Evolutionary conservation across 2,329 filamentous ascomycete genomes (phyloP), one percentile per base, ranked within the genome.

Genomic region (Conoideocrella luteorostrata): DNA sequence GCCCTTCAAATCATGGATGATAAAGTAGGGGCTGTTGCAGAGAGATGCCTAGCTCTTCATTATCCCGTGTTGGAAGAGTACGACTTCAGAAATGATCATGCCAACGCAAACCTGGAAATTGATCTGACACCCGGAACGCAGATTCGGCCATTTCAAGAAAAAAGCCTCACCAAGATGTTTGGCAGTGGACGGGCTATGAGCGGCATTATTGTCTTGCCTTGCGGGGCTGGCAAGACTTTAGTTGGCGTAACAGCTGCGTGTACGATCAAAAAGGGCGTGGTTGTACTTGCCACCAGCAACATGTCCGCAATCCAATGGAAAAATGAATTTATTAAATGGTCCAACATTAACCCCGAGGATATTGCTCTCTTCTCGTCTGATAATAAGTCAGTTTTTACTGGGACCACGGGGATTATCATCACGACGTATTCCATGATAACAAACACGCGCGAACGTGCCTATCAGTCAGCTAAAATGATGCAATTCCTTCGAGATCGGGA

Each of bases 371-470:
- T 98, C 64, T 95, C 93, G 0, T 91, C 90, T 0, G 89, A 95
- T 53, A 88, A 88, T 61, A 98, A 98, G 66, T 64, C 60, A 11
- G 76, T 75, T 45, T 95, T 98, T 56, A 82, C 84, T 1, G 81
- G 90, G 39, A 91, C 88, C 58, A 95, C 93, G 1, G 93, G 93
- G 59, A 90, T 98, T 52, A 94, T 98, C 52, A 89, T 98, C 41
- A 95, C 90, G 10, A 98, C 93, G 1, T 98, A 98, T 64, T 93
- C 88, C 47, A 98, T 98, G 93, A 89, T 98, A n/a, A 95, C 88
- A 7, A 87, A 93, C 57, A 89, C 84, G 12, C 78, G 88, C 39
- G 85, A 88, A 47, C 78, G 91, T 46, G 91, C 93, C 2, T 84
- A 97, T 60, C 91, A 98, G 61, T 87, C 91, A 3, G 82, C 93